phyloP scores from a whole-genome alignment of 2,329 filamentous ascomycete genomes.

The Botrytis pseudocinerea region DNA sequence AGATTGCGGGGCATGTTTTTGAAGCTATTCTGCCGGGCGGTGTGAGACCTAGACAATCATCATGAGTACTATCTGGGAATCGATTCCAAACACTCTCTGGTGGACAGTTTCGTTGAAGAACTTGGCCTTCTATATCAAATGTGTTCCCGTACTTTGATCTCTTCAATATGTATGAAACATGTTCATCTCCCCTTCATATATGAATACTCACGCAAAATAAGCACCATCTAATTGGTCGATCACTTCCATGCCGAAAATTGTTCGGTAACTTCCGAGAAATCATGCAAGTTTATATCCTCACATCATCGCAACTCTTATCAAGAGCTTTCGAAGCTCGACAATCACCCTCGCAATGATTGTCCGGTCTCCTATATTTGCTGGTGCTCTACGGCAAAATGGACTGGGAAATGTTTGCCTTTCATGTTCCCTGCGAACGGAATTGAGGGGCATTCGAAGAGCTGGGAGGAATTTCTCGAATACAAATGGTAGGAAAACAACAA shows the following conservation, averaged over 20 bases:
- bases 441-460: conserved; percentile 20
- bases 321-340: conserved; percentile 19
- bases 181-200: not conserved
- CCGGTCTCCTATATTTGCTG: conserved; percentile 16
- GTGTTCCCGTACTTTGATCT: not conserved
- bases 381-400: conserved; percentile 15
- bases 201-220: not conserved
- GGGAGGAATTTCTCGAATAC: conserved; percentile 34
- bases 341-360: conserved; percentile 22
- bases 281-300: conserved; percentile 16
- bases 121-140: not conserved
- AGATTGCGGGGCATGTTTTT: conserved; percentile 3
- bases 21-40: conserved; percentile 20
- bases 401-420: conserved; percentile 18
- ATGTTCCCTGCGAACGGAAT: conserved; percentile 19
- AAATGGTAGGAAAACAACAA: conserved; percentile 28
- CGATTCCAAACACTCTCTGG: not conserved
- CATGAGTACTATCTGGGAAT: not conserved
- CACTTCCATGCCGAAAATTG: not conserved
- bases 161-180: not conserved
- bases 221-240: conserved; percentile 19
- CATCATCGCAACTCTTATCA: not conserved
- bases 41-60: not conserved
- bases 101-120: not conserved
- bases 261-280: conserved; percentile 20